Percentiles rank a stretch among this genome's conserved stretches.
phyloP scores from a whole-genome alignment of 306 rosid genomes.

The Trifolium fragiferum region DNA sequence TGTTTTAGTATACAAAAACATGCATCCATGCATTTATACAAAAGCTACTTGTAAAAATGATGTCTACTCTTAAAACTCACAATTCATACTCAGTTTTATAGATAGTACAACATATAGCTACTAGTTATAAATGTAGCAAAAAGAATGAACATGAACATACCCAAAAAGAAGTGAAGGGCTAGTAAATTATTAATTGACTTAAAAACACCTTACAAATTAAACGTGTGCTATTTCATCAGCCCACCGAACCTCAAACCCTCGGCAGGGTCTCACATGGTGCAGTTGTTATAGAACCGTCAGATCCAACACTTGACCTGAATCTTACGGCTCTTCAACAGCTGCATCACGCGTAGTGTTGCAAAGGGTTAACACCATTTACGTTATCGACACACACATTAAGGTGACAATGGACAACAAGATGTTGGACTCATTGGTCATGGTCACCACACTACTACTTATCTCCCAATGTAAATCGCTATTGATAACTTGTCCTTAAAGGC shows the following conservation, averaged over 20 bases:
- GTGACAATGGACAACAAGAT: constrained; percentile 56
- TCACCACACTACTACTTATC: constrained; percentile 21
- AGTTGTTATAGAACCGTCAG: not conserved
- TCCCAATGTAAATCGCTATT: constrained; percentile 33
- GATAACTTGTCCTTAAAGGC: constrained; percentile 49
- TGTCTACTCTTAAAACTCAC: constrained; percentile 31
- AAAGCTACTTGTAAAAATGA: not conserved
- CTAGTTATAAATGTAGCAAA: not conserved
- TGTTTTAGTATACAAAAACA: no score
- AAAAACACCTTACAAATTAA: constrained; percentile 21
- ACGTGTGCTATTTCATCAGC: constrained; percentile 15
- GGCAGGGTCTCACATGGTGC: not conserved
- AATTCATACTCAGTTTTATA: constrained; percentile 1
- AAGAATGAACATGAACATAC: constrained; percentile 10
- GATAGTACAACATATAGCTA: constrained; percentile 4
- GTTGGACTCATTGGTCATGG: constrained; percentile 51
- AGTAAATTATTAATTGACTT: not conserved
- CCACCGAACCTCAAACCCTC: constrained; percentile 20
- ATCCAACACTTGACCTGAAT: not conserved
- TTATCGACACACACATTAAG: constrained; percentile 31
- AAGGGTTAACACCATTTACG: not conserved
- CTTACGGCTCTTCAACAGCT: not conserved
- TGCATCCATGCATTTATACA: not conserved
- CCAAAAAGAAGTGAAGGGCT: not conserved
- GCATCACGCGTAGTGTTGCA: not conserved